Evolutionary conservation across 1,139 yeast genomes (phyloP), one percentile per base, ranked within the genome.

Genomic region (Diutina pseudorugosa): DNA sequence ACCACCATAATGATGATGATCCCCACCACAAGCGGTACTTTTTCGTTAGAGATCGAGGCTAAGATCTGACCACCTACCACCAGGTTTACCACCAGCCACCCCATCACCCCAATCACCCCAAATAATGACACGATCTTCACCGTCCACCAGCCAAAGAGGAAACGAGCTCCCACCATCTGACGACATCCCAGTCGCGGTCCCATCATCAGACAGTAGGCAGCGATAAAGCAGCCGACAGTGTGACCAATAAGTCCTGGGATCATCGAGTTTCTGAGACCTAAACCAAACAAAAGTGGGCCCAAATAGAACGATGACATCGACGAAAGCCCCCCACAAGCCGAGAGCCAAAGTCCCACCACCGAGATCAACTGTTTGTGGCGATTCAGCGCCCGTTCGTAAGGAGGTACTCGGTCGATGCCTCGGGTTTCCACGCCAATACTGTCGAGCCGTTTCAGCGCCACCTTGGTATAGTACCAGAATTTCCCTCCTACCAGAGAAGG

Each of bases 131-230:
- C 84, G 53, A 85, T 68, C 62, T 85, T 83, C 44, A 88, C 90
- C 57, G 83, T 79, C 84, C 85, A 85, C 81, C 90, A 83, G 1
- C 96, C 95, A 64, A 86, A 87, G 51, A 86, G 69, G 61, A 77
- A 86, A 55, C 95, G 73, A 0, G 91, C 85, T 20, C 88, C 76
- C 8, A 87, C 91, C 90, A 88, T 85, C 64, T 87, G 95, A 59
- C 96, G 73, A 57, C 91, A 79, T 0, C 96, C 96, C 0, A 94
- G 85, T 55, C 87, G 74, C 1, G 96, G 95, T 1, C 96, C 96
- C 90, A 87, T 82, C 11, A 80, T 75, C 3, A 94, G 76, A 62
- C 91, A 86, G 62, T 85, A 87, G 0, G 90, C 93, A 1, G 95
- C 94, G 21, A 86, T 71, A 12, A 76, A 66, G 61, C 93, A 83